Percentiles rank a stretch among this genome's conserved stretches.
Conservation (phyloP, 371 early-diverging fungal genomes). For the Haplosporangium sp. region DNA sequence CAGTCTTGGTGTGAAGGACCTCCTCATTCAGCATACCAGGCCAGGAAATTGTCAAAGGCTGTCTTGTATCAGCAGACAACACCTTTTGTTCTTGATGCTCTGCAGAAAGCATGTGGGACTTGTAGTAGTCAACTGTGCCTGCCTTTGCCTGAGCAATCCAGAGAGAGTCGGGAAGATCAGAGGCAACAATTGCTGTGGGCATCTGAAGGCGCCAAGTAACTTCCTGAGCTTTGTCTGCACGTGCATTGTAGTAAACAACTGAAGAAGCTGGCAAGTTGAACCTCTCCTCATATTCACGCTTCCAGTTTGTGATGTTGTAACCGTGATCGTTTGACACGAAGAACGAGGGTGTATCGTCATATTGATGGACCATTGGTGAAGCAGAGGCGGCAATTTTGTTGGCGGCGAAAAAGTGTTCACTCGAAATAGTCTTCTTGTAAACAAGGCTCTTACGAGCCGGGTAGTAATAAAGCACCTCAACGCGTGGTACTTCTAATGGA, state of each 20-base stretch:
- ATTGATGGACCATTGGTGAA: slow-evolving; percentile 19
- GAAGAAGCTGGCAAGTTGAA: slow-evolving; percentile 51
- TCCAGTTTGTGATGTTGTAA: slow-evolving; percentile 52
- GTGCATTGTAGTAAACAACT: slow-evolving; percentile 48
- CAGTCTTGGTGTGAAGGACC: slow-evolving; percentile 35
- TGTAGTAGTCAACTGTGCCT: slow-evolving; percentile 41
- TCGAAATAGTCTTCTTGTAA: slow-evolving; percentile 54
- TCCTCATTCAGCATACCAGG: slow-evolving; percentile 55
- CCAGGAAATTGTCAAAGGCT: slow-evolving; percentile 33
- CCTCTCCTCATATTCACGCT: slow-evolving; percentile 54
- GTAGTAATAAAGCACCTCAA: slow-evolving; percentile 54
- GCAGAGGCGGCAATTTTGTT: slow-evolving; percentile 49
- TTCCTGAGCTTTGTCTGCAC: slow-evolving; percentile 44
- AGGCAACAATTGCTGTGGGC: slow-evolving; percentile 32
- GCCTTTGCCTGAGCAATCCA: slow-evolving; percentile 51
- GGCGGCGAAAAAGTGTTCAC: slow-evolving; percentile 45
- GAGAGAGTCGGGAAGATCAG: slow-evolving; percentile 16
- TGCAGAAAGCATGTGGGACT: slow-evolving; percentile 33
- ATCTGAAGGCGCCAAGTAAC: slow-evolving; percentile 53
- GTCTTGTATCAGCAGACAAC: slow-evolving; percentile 24
- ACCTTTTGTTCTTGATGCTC: slow-evolving; percentile 48
- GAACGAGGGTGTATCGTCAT: slow-evolving; percentile 54
- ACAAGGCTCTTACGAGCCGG: slow-evolving; percentile 50
- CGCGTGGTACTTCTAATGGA: slow-evolving; percentile 46
- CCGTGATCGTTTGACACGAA: slow-evolving; percentile 50